Evolutionary conservation across 1,284 basidiomycete species (phyloP).

Genomic region (Leccinum griseonigrum): DNA sequence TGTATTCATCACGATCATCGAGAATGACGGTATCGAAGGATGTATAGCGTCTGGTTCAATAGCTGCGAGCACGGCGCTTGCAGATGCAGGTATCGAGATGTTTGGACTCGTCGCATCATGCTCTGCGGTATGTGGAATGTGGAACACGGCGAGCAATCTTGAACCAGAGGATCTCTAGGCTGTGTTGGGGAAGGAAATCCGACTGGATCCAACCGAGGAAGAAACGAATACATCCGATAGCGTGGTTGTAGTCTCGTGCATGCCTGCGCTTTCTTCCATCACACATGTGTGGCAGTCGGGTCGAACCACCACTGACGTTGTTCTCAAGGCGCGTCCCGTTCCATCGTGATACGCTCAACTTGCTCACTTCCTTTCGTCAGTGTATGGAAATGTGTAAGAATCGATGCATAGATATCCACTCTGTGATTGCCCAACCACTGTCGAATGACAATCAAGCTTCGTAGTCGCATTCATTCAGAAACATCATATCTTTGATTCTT

Average conservation of each 20-base stretch:
- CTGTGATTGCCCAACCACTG: constrained; percentile 68
- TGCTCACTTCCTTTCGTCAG: constrained; percentile 37
- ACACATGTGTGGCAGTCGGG: constrained; percentile 85
- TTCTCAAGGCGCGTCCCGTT: constrained; percentile 49
- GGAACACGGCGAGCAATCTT: background rate
- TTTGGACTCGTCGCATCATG: constrained; percentile 80
- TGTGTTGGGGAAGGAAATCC: constrained; percentile 50
- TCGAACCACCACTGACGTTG: constrained; percentile 47
- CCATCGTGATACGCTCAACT: background rate
- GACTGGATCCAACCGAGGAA: constrained; percentile 78
- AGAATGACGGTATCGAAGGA: constrained; percentile 84
- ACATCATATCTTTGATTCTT: no score
- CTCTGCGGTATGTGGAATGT: constrained; percentile 53
- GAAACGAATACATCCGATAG: constrained; percentile 60
- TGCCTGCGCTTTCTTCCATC: constrained; percentile 88
- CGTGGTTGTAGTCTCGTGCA: constrained; percentile 71
- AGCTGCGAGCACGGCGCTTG: constrained; percentile 88
- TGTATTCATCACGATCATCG: constrained; percentile 87
- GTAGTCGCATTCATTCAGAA: constrained; percentile 7
- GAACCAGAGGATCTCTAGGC: constrained; percentile 40
- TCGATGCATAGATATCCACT: constrained; percentile 70
- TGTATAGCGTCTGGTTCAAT: constrained; percentile 83
- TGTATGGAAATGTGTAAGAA: constrained; percentile 67
- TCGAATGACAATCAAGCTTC: constrained; percentile 27
- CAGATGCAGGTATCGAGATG: constrained; percentile 87